These are phyloP conservation scores for Penicillium cinerascens DNA, from an alignment of 495 filamentous ascomycete genomes.

Conservation along the genomic window DNA sequence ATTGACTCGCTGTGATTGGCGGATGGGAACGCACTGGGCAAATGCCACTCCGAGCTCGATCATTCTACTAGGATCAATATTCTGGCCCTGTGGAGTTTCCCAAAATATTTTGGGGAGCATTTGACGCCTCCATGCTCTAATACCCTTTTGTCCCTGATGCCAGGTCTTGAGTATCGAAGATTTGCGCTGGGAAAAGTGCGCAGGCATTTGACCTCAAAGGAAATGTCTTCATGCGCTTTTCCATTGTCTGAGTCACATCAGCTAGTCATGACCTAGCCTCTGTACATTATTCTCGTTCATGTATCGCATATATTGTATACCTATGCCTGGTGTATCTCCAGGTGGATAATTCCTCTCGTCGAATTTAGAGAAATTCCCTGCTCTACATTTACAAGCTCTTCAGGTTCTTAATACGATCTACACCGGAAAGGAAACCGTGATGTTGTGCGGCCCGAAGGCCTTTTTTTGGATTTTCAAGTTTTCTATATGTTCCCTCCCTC, in stretches of 20 bases:
- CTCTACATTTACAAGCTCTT: not conserved
- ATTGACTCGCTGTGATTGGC: not conserved
- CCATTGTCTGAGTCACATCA: not conserved
- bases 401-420: not conserved
- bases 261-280: not conserved
- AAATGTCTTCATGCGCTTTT: too few species aligned
- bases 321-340: not conserved
- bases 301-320: not conserved
- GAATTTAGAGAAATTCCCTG: not conserved
- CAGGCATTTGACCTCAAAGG: not conserved
- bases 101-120: too few species aligned
- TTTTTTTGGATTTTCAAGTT: conserved; percentile 5
- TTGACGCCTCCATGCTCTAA: too few species aligned
- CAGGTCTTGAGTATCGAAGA: not conserved
- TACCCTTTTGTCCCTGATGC: too few species aligned
- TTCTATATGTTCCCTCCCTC: not conserved
- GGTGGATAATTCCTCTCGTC: not conserved
- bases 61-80: too few species aligned
- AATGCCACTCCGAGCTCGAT: too few species aligned
- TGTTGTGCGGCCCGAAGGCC: not conserved
- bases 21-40: not conserved
- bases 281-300: conserved; percentile 3
- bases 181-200: not conserved
- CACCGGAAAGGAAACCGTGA: not conserved
- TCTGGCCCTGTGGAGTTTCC: too few species aligned